phyloP scores from a whole-genome alignment of 345 rosid species.

The Eucalyptus grandis region DNA sequence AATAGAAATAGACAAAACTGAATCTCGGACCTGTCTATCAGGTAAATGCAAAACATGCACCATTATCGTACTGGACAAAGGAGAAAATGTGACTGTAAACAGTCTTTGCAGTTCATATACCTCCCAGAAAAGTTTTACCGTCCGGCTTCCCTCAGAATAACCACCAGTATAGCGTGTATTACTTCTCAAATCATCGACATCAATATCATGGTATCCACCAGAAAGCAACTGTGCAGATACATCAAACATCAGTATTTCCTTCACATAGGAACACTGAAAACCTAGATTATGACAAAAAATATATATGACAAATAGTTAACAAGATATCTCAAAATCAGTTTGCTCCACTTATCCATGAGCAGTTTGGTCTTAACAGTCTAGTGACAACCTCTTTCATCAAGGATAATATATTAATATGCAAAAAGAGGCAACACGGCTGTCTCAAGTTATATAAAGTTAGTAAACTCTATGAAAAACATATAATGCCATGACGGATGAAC shows the following conservation, averaged over 20 bases:
- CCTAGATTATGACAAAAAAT: not conserved
- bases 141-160: constrained; percentile 78
- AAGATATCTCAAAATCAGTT: not conserved
- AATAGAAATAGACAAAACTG: not conserved
- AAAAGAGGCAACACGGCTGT: not conserved
- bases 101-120: constrained; percentile 13
- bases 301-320: not conserved
- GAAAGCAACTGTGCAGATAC: constrained; percentile 64
- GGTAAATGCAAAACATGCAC: not conserved
- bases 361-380: not conserved
- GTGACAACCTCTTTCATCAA: not conserved
- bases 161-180: constrained; percentile 90
- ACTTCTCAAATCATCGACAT: constrained; percentile 71
- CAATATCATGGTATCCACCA: constrained; percentile 89
- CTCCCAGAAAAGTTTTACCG: constrained; percentile 94
- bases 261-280: not conserved
- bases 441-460: not conserved
- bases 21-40: not conserved
- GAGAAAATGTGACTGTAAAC: not conserved
- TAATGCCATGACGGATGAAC: not conserved
- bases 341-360: not conserved
- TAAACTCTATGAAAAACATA: not conserved
- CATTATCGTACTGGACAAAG: not conserved
- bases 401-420: not conserved
- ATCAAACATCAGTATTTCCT: not conserved